These are phyloP conservation scores for Candida railenensis DNA, from an alignment of 805 yeast genomes.

Conservation along the genomic window DNA sequence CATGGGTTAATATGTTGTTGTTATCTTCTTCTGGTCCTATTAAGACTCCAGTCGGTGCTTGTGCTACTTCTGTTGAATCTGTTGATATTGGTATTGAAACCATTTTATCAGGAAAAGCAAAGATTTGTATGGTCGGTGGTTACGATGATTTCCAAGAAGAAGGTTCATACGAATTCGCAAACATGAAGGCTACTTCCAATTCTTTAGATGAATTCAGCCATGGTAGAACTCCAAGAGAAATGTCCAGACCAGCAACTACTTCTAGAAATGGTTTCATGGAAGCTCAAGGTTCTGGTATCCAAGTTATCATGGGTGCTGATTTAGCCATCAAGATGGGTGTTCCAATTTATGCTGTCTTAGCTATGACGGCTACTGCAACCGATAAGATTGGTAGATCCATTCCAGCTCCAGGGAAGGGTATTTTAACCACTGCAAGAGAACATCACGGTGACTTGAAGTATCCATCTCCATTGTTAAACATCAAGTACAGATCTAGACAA, in stretches of 20 bases:
- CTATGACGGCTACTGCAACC: conserved; percentile 93
- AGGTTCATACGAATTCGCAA: conserved; percentile 96
- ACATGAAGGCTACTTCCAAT: conserved; percentile 98
- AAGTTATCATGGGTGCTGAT: conserved; percentile 92
- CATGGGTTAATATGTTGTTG: conserved; percentile 99
- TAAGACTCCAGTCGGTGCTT: conserved; percentile 99
- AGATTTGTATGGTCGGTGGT: conserved; percentile 97
- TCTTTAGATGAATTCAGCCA: conserved; percentile 83
- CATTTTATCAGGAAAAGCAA: conserved; percentile 89
- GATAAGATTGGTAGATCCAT: conserved; percentile 99
- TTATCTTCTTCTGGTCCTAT: conserved; percentile 98
- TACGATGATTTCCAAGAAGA: conserved; percentile 99
- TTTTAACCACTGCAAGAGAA: conserved; percentile 96
- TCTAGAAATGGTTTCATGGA: conserved; percentile 98
- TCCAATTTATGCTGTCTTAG: conserved; percentile 94
- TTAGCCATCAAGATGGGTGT: conserved; percentile 98
- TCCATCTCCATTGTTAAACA: conserved; percentile 78
- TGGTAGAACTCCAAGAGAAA: conserved; percentile 97
- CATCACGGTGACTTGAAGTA: conserved; percentile 76
- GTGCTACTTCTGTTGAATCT: conserved; percentile 99
- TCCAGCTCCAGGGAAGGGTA: conserved; percentile 99
- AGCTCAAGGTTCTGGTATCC: conserved; percentile 99
- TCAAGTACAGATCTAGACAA: conserved; percentile 93
- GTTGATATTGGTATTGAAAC: conserved; percentile 95
- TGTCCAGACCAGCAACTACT: conserved; percentile 98